Evolutionary conservation across 352 stramenopile genomes (phyloP).

Genomic region (Phytophthora agathidicida): DNA sequence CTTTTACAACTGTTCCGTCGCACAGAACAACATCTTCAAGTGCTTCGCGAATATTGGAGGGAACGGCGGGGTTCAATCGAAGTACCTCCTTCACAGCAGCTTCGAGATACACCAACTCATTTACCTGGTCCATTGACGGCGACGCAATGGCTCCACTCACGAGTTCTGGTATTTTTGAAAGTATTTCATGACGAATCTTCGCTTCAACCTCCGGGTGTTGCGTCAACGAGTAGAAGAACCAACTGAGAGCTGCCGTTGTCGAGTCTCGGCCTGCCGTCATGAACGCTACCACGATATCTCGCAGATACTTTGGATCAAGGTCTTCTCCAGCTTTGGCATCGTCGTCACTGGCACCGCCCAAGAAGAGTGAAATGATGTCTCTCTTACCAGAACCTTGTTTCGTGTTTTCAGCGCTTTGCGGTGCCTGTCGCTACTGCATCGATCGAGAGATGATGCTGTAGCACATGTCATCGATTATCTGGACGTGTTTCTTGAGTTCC

Average conservation of each 20-base stretch:
- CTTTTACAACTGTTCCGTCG: constrained; percentile 43
- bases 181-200: constrained; percentile 49
- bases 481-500: constrained; percentile 36
- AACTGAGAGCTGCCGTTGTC: constrained; percentile 59
- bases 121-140: constrained; percentile 24
- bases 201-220: constrained; percentile 46
- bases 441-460: constrained; percentile 41
- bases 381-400: constrained; percentile 2
- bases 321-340: constrained; percentile 9
- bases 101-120: constrained; percentile 47
- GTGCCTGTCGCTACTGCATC: constrained; percentile 14
- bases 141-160: constrained; percentile 5
- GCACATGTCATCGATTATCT: constrained; percentile 39
- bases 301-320: constrained; percentile 46
- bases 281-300: constrained; percentile 77
- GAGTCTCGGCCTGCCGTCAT: constrained; percentile 80
- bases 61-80: constrained; percentile 31
- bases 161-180: constrained; percentile 20
- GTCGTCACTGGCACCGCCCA: constrained; percentile 34
- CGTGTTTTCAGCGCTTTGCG: background rate
- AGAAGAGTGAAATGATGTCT: constrained; percentile 55
- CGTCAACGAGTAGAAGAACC: constrained; percentile 69
- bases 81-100: constrained; percentile 47
- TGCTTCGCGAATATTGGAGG: constrained; percentile 38
- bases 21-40: constrained; percentile 44